A percentile compares a stretch with the other conserved stretches of the same genome.
phyloP scores from a whole-genome alignment of 2,329 filamentous ascomycete species.

The Botrytis hyacinthi region DNA sequence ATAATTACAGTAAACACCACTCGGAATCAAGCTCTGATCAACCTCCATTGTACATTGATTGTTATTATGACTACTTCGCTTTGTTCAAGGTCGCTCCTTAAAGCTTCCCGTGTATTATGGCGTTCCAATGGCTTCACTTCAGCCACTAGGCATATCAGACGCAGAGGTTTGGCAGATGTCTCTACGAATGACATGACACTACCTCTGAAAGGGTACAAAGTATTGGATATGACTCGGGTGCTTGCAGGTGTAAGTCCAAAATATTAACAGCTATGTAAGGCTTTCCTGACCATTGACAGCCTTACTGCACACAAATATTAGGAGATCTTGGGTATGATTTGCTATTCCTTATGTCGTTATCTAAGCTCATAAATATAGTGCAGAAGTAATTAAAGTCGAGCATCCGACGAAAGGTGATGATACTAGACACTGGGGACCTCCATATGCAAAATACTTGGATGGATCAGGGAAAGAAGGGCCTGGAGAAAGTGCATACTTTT shows the following conservation, averaged over 20 bases:
- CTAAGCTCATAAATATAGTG: constrained; percentile 50
- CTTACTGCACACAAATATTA: constrained; percentile 95
- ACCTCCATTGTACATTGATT: constrained; percentile 1
- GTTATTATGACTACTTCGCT: constrained; percentile 25
- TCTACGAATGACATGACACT: constrained; percentile 45
- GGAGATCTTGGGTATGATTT: constrained; percentile 80
- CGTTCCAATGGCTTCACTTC: constrained; percentile 26
- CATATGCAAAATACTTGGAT: constrained; percentile 76
- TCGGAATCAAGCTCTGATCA: constrained; percentile 2
- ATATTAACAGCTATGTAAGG: background rate
- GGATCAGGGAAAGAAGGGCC: constrained; percentile 61
- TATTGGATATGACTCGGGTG: constrained; percentile 95
- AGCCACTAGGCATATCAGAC: constrained; percentile 18
- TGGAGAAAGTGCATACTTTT: constrained; percentile 92
- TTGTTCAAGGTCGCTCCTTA: constrained; percentile 20
- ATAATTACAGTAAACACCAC: constrained; percentile 4
- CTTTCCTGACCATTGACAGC: constrained; percentile 50
- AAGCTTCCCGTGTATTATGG: constrained; percentile 28
- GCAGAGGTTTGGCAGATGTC: constrained; percentile 30
- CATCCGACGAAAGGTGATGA: constrained; percentile 90
- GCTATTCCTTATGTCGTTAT: constrained; percentile 22
- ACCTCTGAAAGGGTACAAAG: constrained; percentile 80
- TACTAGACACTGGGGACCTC: constrained; percentile 93
- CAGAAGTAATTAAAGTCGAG: constrained; percentile 96
- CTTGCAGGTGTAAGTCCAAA: constrained; percentile 74